Conservation (phyloP, 2,329 filamentous ascomycete genomes). For the Curvularia verruculosa region DNA sequence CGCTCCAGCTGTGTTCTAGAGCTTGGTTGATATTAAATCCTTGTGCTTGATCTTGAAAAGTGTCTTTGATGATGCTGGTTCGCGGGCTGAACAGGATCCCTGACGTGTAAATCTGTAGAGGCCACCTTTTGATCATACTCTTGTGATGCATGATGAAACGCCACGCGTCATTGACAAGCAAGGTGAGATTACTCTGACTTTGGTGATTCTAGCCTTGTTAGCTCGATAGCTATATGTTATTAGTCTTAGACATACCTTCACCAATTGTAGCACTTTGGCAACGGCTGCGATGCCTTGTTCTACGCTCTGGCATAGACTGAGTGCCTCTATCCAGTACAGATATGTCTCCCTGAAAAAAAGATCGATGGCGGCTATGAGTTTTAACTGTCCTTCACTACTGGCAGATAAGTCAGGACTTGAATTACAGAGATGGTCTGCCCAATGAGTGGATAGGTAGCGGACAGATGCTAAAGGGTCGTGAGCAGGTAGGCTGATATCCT, state of each 20-base stretch:
- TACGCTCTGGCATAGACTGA: slow-evolving; percentile 24
- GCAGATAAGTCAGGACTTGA: slow-evolving; percentile 2
- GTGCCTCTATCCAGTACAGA: slow-evolving; percentile 16
- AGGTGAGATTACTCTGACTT: background rate
- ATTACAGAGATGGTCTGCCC: slow-evolving; percentile 42
- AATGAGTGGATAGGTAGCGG: slow-evolving; percentile 41
- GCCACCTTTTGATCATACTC: background rate
- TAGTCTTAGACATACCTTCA: background rate
- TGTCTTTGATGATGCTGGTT: background rate
- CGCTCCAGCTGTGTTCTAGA: background rate
- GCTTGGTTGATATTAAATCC: background rate
- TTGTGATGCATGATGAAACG: background rate
- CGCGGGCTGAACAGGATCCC: background rate
- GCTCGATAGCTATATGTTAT: background rate
- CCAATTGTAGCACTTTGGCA: background rate
- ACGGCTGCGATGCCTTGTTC: slow-evolving; percentile 20
- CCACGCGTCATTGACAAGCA: background rate
- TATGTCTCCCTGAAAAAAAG: background rate
- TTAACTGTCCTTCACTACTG: background rate
- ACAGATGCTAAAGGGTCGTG: slow-evolving; percentile 32
- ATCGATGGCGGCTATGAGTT: background rate
- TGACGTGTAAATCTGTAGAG: background rate
- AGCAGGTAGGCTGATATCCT: background rate
- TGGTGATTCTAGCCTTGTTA: background rate
- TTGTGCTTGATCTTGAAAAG: background rate